Evolutionary conservation across 2,329 filamentous ascomycete species (phyloP).

Genomic region (Diaporthe citrichinensis): DNA sequence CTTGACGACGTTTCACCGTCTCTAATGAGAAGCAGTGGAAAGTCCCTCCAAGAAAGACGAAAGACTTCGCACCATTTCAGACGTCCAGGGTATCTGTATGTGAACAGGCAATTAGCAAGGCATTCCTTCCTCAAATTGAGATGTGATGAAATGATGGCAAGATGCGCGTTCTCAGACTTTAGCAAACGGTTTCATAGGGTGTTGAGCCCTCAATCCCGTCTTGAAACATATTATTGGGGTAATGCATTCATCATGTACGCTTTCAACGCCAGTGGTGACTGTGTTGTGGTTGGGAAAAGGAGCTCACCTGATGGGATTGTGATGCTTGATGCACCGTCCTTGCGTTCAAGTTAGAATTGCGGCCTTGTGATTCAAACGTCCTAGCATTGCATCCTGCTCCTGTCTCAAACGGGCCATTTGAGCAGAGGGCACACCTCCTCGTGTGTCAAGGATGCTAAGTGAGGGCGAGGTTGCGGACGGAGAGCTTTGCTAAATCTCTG

Average conservation of each 20-base stretch:
- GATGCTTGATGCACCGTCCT: not conserved
- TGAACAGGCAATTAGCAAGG: slow-evolving; percentile 14
- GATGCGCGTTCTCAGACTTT: slow-evolving; percentile 36
- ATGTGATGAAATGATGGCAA: not conserved
- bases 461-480: not conserved
- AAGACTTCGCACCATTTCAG: not conserved
- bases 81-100: not conserved
- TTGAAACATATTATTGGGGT: slow-evolving; percentile 54
- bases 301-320: slow-evolving; percentile 5
- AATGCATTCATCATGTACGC: slow-evolving; percentile 44
- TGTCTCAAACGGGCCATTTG: not conserved
- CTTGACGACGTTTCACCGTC: not conserved
- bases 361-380: not conserved
- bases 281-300: not conserved
- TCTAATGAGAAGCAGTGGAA: too few species aligned
- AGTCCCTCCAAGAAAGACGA: not conserved
- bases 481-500: not conserved
- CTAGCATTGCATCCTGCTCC: not conserved
- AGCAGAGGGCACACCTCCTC: not conserved
- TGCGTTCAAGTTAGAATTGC: too few species aligned
- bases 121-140: not conserved
- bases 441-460: not conserved
- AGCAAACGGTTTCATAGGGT: slow-evolving; percentile 51
- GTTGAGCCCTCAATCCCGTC: slow-evolving; percentile 53
- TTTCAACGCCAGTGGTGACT: not conserved